phyloP scores from a whole-genome alignment of 2,329 filamentous ascomycete genomes.

The Aspergillus novofumigatus region DNA sequence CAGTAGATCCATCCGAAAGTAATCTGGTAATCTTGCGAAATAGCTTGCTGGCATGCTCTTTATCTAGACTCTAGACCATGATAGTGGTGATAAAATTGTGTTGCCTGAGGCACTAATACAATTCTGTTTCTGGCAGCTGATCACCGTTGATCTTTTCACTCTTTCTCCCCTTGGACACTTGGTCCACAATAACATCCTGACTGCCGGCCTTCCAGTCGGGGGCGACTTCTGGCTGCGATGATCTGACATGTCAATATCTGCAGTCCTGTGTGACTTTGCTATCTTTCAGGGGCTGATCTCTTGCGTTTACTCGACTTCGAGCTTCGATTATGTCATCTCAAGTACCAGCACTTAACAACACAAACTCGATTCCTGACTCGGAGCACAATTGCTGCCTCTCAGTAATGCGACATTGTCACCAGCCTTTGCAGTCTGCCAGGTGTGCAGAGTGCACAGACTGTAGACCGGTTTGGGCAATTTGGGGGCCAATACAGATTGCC shows the following conservation, averaged over 20 bases:
- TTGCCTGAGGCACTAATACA: background rate
- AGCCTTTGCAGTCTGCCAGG: background rate
- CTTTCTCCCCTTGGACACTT: background rate
- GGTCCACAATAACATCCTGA: background rate
- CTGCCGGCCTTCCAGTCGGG: background rate
- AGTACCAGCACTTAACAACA: background rate
- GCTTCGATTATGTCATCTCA: background rate
- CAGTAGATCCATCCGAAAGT: background rate
- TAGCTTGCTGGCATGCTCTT: background rate
- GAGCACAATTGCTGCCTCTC: too few species aligned
- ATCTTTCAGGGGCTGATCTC: background rate
- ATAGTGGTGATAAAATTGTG: too few species aligned
- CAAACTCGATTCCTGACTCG: too few species aligned
- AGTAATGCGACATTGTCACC: background rate
- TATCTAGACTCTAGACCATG: background rate
- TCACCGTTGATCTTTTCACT: too few species aligned
- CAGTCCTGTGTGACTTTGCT: background rate
- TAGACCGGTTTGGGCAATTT: background rate
- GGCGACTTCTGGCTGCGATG: background rate
- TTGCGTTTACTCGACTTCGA: background rate
- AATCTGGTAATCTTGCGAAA: too few species aligned
- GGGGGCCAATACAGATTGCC: background rate
- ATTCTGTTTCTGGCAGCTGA: too few species aligned
- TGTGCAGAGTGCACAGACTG: background rate
- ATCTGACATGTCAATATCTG: background rate